Evolutionary conservation across 345 rosid genomes (phyloP), one percentile per base, ranked within the genome.

Genomic region (Eucalyptus brandiana): DNA sequence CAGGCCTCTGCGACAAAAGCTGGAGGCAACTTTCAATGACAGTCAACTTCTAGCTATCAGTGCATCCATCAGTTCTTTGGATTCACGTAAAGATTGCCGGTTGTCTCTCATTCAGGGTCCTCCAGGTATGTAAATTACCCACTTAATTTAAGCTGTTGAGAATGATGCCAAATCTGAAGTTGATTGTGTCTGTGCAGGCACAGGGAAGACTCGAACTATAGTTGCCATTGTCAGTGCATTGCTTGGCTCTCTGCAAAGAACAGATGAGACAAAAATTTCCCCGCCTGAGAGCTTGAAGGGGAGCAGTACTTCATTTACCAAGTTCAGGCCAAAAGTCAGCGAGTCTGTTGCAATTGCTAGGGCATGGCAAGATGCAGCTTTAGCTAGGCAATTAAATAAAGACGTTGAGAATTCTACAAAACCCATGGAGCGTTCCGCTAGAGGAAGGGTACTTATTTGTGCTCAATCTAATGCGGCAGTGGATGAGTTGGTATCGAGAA

Each of bases 381-480:
- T 97, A 88, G 99, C 99, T 87, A 95, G 93, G 90, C 98, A 97
- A 89, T 89, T 96, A 87, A 92, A 92, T 90, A 96, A 94, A 90
- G 95, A 95, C 34, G 90, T 53, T 34, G 95, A 93, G 90, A 92
- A 89, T 81, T 90, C 91, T 56, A 91, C 90, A 93, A 94, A 92
- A 88, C 60, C 92, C 83, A 87, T 85, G 67, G 98, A 94, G 91
- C 91, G 89, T 90, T 93, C 92, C 90, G 88, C 90, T 34, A 95
- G 92, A 90, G 96, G 96, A 92, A 97, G 99, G 92, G 97, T 97
- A 89, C 93, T 97, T 86, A 91, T 97, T 87, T 97, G 99, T 90
- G 99, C 99, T 86, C 99, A 97, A 92, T 97, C 99, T 89, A 97
- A 97, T 94, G 99, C 99, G 87, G 99, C 99, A 58, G 99, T 97